phyloP scores from a whole-genome alignment of 495 filamentous ascomycete species.

The Aspergillus avenaceus region DNA sequence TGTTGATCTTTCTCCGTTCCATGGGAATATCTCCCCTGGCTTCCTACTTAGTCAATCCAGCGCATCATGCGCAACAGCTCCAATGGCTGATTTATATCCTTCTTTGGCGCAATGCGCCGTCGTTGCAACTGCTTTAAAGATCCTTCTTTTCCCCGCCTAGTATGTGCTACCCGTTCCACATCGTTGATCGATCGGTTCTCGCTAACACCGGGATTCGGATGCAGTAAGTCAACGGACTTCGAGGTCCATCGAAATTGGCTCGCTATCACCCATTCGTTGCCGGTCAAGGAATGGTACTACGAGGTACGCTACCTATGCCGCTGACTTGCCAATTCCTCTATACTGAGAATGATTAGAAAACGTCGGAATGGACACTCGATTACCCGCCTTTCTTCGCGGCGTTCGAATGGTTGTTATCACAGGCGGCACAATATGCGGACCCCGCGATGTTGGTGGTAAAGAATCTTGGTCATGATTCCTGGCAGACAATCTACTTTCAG shows the following conservation, averaged over 20 bases:
- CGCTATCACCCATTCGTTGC: conserved; percentile 85
- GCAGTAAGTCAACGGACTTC: conserved; percentile 97
- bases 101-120: conserved; percentile 83
- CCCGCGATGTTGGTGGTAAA: conserved; percentile 78
- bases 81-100: conserved; percentile 80
- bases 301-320: conserved; percentile 50
- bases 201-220: neutral
- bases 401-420: conserved; percentile 92
- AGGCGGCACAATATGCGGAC: conserved; percentile 70
- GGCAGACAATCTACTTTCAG: conserved; percentile 92
- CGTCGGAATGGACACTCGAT: conserved; percentile 98
- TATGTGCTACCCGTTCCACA: conserved; percentile 44
- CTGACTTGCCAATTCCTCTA: neutral
- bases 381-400: conserved; percentile 97
- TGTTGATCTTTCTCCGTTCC: neutral
- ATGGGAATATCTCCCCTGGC: conserved; percentile 2
- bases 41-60: no score
- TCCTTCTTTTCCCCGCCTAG: conserved; percentile 95
- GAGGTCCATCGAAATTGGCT: conserved; percentile 99
- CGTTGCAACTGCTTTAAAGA: conserved; percentile 84
- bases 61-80: conserved; percentile 25
- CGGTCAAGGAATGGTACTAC: conserved; percentile 88
- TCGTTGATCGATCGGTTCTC: neutral
- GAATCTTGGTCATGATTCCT: conserved; percentile 79
- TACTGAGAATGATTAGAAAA: conserved; percentile 51